phyloP scores from a whole-genome alignment of 108 stramenopile genomes.

The Stephanodiscus triporus region DNA sequence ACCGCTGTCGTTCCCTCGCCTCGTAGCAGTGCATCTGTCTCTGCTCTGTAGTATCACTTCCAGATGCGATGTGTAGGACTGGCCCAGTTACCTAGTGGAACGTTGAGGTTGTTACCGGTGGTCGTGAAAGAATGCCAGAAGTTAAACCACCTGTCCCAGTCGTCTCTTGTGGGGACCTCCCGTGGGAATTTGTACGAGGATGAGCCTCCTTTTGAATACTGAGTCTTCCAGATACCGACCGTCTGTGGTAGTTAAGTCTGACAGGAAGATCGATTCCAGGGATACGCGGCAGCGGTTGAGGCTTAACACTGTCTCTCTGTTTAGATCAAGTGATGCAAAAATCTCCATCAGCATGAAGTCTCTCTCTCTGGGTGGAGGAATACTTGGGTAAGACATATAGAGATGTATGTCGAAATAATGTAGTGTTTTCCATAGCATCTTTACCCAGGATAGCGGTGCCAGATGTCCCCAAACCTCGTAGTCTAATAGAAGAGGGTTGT shows the following conservation, averaged over 20 bases:
- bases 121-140: no score
- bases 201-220: background rate
- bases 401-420: background rate
- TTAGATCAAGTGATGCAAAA: background rate
- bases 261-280: slow-evolving; percentile 9
- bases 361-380: background rate
- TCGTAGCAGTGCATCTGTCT: no score
- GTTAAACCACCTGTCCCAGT: no score
- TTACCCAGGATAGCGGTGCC: slow-evolving; percentile 13
- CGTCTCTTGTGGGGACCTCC: no score
- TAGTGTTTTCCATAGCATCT: background rate
- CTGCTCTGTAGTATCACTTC: no score
- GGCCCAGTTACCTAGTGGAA: no score
- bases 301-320: background rate
- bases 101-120: no score
- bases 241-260: slow-evolving; percentile 6
- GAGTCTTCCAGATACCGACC: background rate
- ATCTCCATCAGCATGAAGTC: background rate
- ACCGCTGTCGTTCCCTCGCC: no score
- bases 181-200: no score
- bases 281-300: slow-evolving; percentile 1
- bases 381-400: background rate
- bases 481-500: background rate
- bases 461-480: background rate
- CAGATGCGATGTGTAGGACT: no score